Conservation (phyloP, 1,284 basidiomycete genomes). For the Tetrapyrgos nigripes region DNA sequence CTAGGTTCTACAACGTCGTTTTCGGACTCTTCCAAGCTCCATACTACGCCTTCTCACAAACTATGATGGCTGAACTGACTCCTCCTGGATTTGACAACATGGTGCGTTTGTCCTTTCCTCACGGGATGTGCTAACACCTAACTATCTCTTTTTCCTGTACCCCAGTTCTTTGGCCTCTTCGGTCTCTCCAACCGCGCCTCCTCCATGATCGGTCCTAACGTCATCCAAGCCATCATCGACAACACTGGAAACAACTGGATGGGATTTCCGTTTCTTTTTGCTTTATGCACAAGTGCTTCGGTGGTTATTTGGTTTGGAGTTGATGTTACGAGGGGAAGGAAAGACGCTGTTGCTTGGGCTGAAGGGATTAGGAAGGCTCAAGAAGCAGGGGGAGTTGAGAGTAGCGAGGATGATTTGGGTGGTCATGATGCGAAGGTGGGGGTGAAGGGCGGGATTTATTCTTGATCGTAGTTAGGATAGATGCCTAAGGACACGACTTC, state of each 20-base stretch:
- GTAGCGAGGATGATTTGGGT: background rate
- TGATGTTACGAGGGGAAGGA: conserved; percentile 71
- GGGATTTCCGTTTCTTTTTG: conserved; percentile 86
- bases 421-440: background rate
- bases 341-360: conserved; percentile 71
- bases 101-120: conserved; percentile 42
- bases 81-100: conserved; percentile 87
- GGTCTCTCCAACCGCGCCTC: conserved; percentile 85
- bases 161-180: conserved; percentile 81
- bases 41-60: conserved; percentile 86
- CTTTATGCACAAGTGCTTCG: conserved; percentile 67
- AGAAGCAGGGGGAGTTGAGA: background rate
- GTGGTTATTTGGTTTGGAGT: conserved; percentile 78
- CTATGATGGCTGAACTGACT: conserved; percentile 87
- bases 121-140: background rate
- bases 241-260: conserved; percentile 76
- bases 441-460: background rate
- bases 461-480: too few relatives aligned
- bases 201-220: conserved; percentile 81
- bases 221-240: conserved; percentile 82
- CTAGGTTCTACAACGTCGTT: conserved; percentile 81
- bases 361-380: conserved; percentile 31
- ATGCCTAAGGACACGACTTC: too few relatives aligned
- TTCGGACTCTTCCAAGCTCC: conserved; percentile 88
- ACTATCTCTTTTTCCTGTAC: background rate